phyloP scores from a whole-genome alignment of 768 basidiomycete species.

The Cystofilobasidium capitatum region DNA sequence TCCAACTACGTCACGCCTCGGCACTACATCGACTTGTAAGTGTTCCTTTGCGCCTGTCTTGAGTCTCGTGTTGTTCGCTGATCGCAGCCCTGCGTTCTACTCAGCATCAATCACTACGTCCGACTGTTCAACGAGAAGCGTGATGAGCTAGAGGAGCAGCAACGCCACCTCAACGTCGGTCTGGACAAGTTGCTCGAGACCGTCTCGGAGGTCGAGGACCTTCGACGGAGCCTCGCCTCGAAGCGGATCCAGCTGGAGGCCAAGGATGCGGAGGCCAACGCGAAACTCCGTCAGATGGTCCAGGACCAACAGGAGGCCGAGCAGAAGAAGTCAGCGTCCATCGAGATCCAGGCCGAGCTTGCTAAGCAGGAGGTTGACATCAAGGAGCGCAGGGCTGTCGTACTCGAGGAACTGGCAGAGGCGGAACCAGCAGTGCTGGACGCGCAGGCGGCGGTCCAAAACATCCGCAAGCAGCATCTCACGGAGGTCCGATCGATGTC shows the following conservation, averaged over 20 bases:
- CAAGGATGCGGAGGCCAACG: constrained; percentile 91
- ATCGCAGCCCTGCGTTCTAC: too few species aligned
- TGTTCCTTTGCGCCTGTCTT: constrained; percentile 25
- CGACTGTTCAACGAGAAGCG: constrained; percentile 89
- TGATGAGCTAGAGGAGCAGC: constrained; percentile 95
- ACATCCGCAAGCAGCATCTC: constrained; percentile 87
- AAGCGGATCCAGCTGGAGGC: constrained; percentile 86
- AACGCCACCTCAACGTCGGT: constrained; percentile 94
- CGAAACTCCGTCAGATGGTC: constrained; percentile 95
- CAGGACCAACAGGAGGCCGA: constrained; percentile 97
- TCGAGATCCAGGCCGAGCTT: constrained; percentile 86
- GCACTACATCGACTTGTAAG: constrained; percentile 97
- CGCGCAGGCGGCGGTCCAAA: constrained; percentile 90
- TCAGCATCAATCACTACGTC: constrained; percentile 93
- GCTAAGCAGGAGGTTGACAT: constrained; percentile 85
- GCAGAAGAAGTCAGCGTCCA: constrained; percentile 92
- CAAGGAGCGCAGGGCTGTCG: constrained; percentile 73
- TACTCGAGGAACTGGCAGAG: constrained; percentile 90
- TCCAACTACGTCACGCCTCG: constrained; percentile 95
- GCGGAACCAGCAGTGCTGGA: constrained; percentile 95
- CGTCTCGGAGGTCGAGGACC: constrained; percentile 90
- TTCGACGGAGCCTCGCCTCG: constrained; percentile 85
- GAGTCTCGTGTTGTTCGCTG: background rate
- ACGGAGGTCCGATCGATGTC: constrained; percentile 98
- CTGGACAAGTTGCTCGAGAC: constrained; percentile 92